Conservation (phyloP, 208 protist genomes). For the Trypanosomatidae sp. region DNA sequence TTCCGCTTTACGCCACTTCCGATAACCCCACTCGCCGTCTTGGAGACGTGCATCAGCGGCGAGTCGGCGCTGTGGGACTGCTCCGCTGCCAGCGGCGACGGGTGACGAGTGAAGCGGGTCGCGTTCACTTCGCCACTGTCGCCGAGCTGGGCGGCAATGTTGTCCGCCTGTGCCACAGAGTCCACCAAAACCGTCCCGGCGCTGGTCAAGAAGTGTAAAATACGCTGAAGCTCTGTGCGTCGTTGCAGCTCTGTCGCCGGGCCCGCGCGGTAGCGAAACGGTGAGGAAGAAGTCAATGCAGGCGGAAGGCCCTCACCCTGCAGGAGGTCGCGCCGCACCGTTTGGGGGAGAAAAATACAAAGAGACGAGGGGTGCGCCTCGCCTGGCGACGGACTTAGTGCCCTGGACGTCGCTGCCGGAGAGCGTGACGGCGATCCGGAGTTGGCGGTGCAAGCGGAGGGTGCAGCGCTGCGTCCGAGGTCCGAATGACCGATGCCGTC, state of each 20-base stretch:
- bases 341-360: slow-evolving; percentile 19
- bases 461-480: background rate
- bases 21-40: background rate
- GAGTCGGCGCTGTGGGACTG: background rate
- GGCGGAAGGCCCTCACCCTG: background rate
- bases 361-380: slow-evolving; percentile 14
- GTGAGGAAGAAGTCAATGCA: background rate
- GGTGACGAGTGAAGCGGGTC: background rate
- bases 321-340: slow-evolving; percentile 18
- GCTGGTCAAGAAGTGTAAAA: slow-evolving; percentile 23
- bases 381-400: background rate
- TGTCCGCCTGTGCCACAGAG: slow-evolving; percentile 20
- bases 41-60: background rate
- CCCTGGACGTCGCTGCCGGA: background rate
- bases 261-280: background rate
- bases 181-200: slow-evolving; percentile 17
- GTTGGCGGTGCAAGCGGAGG: background rate
- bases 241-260: slow-evolving; percentile 25
- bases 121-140: slow-evolving; percentile 3
- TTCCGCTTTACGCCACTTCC: background rate
- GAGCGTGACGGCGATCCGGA: slow-evolving; percentile 1
- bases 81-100: background rate
- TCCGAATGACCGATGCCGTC: background rate
- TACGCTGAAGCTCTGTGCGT: slow-evolving; percentile 25
- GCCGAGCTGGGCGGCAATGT: slow-evolving; percentile 17